These are phyloP conservation scores for Coemansia sp. DNA, from an alignment of 192 early-diverging fungal genomes.

Conservation along the genomic window DNA sequence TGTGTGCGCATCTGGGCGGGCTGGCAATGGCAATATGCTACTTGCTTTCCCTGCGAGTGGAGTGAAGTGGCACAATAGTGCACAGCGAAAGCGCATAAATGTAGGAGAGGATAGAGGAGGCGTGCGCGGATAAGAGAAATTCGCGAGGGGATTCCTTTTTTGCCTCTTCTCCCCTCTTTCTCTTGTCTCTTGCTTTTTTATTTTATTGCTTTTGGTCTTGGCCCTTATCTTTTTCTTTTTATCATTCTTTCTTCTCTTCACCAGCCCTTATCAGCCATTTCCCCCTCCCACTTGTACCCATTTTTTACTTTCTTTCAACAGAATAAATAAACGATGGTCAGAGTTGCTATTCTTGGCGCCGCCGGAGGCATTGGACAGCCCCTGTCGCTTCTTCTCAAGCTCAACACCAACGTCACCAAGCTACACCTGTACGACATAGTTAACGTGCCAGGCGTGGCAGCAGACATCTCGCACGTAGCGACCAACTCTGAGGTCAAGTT, in stretches of 20 bases:
- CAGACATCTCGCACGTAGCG: constrained; percentile 92
- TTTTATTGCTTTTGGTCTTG: too few relatives aligned
- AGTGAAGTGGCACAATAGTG: too few relatives aligned
- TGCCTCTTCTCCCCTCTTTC: not conserved
- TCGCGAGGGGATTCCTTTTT: too few relatives aligned
- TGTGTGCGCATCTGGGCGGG: not conserved
- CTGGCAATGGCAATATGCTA: not conserved
- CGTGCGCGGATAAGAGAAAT: too few relatives aligned
- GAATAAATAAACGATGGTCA: constrained; percentile 52
- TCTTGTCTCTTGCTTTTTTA: not conserved
- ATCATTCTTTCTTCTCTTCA: not conserved
- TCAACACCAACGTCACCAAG: constrained; percentile 80
- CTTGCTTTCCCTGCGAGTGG: too few relatives aligned
- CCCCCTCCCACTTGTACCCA: not conserved
- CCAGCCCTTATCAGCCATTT: not conserved
- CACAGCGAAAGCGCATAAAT: too few relatives aligned
- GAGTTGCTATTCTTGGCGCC: constrained; percentile 67
- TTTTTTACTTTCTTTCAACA: constrained; percentile 5
- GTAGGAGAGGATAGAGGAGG: too few relatives aligned
- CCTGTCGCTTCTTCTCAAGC: constrained; percentile 90
- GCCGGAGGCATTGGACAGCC: constrained; percentile 98
- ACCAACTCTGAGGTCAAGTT: constrained; percentile 74
- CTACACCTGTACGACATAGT: constrained; percentile 96
- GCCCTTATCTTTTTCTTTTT: constrained; percentile 3
- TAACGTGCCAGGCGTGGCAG: constrained; percentile 96